These are phyloP conservation scores for Porphyrellus cyaneotinctus DNA, from an alignment of 768 basidiomycete genomes.

Conservation along the genomic window DNA sequence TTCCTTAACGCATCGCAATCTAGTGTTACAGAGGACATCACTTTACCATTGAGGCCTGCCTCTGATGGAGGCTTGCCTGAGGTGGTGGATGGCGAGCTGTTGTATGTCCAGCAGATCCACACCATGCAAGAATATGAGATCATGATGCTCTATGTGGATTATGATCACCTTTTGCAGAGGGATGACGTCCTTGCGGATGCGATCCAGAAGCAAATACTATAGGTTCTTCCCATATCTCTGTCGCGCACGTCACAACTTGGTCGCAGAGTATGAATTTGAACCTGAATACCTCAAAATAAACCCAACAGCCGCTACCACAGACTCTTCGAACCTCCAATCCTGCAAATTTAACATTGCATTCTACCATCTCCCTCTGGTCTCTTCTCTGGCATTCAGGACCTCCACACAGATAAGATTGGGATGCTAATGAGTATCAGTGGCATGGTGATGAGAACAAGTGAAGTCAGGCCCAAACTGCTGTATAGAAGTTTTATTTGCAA, in stretches of 20 bases:
- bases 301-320: constrained; percentile 79
- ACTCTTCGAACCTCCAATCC: constrained; percentile 83
- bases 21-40: constrained; percentile 83
- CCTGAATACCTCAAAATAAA: constrained; percentile 96
- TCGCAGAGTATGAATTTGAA: constrained; percentile 83
- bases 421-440: constrained; percentile 93
- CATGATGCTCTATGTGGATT: constrained; percentile 96
- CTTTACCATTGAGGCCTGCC: constrained; percentile 73
- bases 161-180: constrained; percentile 79
- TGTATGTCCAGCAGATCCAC: constrained; percentile 92
- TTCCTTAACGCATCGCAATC: background rate
- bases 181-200: constrained; percentile 94
- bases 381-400: constrained; percentile 91
- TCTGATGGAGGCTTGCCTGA: constrained; percentile 63
- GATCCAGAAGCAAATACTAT: constrained; percentile 92
- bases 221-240: constrained; percentile 94
- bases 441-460: constrained; percentile 95
- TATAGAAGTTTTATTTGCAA: constrained; percentile 93
- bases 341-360: constrained; percentile 96
- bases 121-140: constrained; percentile 93
- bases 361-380: constrained; percentile 89
- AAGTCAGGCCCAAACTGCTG: constrained; percentile 92
- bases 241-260: constrained; percentile 84
- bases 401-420: constrained; percentile 91
- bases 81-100: constrained; percentile 56